phyloP scores from a whole-genome alignment of 495 filamentous ascomycete genomes.

The Aspergillus avenaceus region DNA sequence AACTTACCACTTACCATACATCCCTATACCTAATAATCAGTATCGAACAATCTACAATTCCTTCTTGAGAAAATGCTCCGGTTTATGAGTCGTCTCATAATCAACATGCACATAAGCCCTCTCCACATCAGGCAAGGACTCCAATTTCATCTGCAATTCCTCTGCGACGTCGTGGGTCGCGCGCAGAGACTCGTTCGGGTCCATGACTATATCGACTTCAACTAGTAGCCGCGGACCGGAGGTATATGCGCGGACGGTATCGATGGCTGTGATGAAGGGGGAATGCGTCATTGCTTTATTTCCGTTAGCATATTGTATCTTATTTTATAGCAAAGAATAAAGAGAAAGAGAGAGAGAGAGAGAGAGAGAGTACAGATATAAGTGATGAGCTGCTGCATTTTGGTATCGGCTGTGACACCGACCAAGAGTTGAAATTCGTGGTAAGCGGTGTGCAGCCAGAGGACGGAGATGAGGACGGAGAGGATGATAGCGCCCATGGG shows the following conservation, averaged over 20 bases:
- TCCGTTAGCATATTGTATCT: neutral
- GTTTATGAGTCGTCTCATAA: slow-evolving; percentile 96
- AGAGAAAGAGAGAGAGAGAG: neutral
- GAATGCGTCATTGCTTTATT: slow-evolving; percentile 74
- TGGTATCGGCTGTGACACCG: slow-evolving; percentile 78
- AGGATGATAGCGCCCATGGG: slow-evolving; percentile 86
- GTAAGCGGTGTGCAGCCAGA: slow-evolving; percentile 86
- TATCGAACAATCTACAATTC: slow-evolving; percentile 38
- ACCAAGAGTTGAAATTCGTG: slow-evolving; percentile 87
- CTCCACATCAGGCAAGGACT: slow-evolving; percentile 89
- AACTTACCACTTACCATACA: too few species aligned
- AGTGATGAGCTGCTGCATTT: slow-evolving; percentile 89
- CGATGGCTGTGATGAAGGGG: slow-evolving; percentile 72
- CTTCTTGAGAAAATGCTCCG: slow-evolving; percentile 67
- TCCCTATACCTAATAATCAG: neutral
- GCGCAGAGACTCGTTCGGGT: slow-evolving; percentile 58
- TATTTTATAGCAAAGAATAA: neutral
- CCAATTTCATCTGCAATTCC: slow-evolving; percentile 89
- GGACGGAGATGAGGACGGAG: slow-evolving; percentile 64
- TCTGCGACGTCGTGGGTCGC: slow-evolving; percentile 93
- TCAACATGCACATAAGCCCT: slow-evolving; percentile 96
- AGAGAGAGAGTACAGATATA: slow-evolving; percentile 67
- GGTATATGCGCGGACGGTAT: slow-evolving; percentile 93
- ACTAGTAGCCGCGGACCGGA: slow-evolving; percentile 85
- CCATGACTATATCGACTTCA: slow-evolving; percentile 89